phyloP scores from a whole-genome alignment of 495 filamentous ascomycete species.

The Aspergillus cavernicola region DNA sequence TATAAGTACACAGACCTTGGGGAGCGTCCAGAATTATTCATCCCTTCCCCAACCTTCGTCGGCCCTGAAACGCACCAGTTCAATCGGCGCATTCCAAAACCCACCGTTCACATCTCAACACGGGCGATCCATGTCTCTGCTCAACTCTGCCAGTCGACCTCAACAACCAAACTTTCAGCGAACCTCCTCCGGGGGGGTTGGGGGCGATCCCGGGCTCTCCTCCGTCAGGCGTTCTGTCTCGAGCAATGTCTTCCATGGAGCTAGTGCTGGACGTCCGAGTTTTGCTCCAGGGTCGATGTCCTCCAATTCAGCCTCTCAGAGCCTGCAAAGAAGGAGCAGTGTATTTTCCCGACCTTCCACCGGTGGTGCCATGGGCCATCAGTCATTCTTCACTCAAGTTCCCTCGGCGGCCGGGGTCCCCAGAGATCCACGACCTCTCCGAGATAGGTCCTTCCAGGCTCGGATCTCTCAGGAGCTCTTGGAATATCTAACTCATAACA shows the following conservation, averaged over 20 bases:
- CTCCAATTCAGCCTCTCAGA: slow-evolving; percentile 40
- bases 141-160: slow-evolving; percentile 83
- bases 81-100: slow-evolving; percentile 65
- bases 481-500: slow-evolving; percentile 84
- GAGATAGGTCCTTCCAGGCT: slow-evolving; percentile 71
- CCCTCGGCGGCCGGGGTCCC: slow-evolving; percentile 75
- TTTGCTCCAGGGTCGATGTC: slow-evolving; percentile 62
- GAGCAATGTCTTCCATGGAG: slow-evolving; percentile 61
- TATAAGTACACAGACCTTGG: slow-evolving; percentile 60
- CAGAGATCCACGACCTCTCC: slow-evolving; percentile 83
- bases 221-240: slow-evolving; percentile 86
- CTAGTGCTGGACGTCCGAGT: slow-evolving; percentile 59
- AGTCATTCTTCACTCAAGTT: slow-evolving; percentile 88
- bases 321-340: slow-evolving; percentile 73
- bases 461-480: slow-evolving; percentile 84
- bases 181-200: slow-evolving; percentile 70
- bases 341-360: slow-evolving; percentile 70
- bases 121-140: slow-evolving; percentile 74
- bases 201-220: slow-evolving; percentile 69
- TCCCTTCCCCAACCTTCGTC: slow-evolving; percentile 87
- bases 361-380: slow-evolving; percentile 61
- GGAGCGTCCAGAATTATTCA: slow-evolving; percentile 70
- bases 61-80: slow-evolving; percentile 90
- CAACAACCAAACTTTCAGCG: slow-evolving; percentile 82
- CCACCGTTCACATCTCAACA: slow-evolving; percentile 63